Evolutionary conservation across 2,329 filamentous ascomycete species (phyloP).

Genomic region (Trichoderma breve): DNA sequence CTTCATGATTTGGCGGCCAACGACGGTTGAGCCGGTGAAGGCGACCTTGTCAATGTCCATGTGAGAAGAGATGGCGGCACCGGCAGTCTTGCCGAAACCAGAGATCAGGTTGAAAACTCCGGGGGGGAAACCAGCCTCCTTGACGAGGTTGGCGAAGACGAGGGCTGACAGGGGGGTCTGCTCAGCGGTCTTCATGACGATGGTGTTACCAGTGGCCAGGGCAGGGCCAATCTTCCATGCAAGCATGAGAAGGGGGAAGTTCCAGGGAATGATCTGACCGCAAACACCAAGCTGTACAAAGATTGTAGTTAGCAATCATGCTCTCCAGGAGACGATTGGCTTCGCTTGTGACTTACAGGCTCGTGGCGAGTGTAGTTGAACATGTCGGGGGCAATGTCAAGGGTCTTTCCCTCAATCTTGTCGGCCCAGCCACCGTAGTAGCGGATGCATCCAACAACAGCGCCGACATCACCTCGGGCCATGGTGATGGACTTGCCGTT

Average conservation of each 20-base stretch:
- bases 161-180: slow-evolving; percentile 21
- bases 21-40: slow-evolving; percentile 74
- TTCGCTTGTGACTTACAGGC: slow-evolving; percentile 50
- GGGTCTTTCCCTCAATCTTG: slow-evolving; percentile 85
- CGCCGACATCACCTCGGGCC: slow-evolving; percentile 71
- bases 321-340: background rate
- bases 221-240: slow-evolving; percentile 80
- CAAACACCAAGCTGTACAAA: slow-evolving; percentile 62
- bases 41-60: slow-evolving; percentile 82
- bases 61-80: slow-evolving; percentile 72
- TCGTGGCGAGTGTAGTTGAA: slow-evolving; percentile 81
- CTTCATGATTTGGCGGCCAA: slow-evolving; percentile 78
- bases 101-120: slow-evolving; percentile 77
- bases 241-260: slow-evolving; percentile 79
- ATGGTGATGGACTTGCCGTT: slow-evolving; percentile 79
- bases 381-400: slow-evolving; percentile 73
- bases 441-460: slow-evolving; percentile 68
- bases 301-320: background rate
- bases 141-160: slow-evolving; percentile 32
- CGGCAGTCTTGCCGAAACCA: slow-evolving; percentile 74
- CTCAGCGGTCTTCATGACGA: slow-evolving; percentile 68
- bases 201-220: slow-evolving; percentile 67
- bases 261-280: slow-evolving; percentile 88
- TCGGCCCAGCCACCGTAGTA: slow-evolving; percentile 82
- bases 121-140: slow-evolving; percentile 75